These are phyloP conservation scores for Trapa incisa DNA, from an alignment of 345 rosid genomes.

Conservation along the genomic window DNA sequence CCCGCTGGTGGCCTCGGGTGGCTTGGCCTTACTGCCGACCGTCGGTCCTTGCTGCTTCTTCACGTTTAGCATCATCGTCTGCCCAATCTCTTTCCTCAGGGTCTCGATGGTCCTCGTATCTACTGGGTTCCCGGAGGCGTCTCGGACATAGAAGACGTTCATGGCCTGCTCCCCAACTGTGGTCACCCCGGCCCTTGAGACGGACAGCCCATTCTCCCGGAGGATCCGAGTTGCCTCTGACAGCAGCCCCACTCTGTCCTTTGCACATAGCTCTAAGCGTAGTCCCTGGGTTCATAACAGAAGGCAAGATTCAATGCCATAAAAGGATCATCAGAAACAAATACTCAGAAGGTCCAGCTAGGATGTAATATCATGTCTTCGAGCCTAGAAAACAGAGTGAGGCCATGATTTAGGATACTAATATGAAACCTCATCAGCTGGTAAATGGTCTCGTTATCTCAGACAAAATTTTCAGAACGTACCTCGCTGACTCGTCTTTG, in stretches of 20 bases:
- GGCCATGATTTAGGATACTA: background rate
- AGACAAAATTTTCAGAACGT: constrained; percentile 9
- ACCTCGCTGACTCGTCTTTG: constrained; percentile 87
- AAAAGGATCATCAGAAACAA: too few relatives aligned
- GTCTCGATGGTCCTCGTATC: constrained; percentile 68
- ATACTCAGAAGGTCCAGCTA: too few relatives aligned
- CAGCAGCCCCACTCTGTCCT: constrained; percentile 73
- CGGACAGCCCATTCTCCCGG: constrained; percentile 73
- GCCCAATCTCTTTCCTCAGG: constrained; percentile 71
- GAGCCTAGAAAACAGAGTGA: too few relatives aligned
- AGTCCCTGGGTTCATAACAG: constrained; percentile 35
- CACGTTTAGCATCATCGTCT: constrained; percentile 64
- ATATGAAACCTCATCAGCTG: background rate
- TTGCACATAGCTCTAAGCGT: constrained; percentile 75
- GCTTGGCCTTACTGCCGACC: constrained; percentile 14
- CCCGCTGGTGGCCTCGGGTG: constrained; percentile 29
- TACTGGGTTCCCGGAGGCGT: constrained; percentile 79
- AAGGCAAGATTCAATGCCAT: background rate
- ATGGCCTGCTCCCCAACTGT: constrained; percentile 78
- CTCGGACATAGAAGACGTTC: constrained; percentile 77
- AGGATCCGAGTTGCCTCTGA: constrained; percentile 82
- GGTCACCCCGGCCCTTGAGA: constrained; percentile 74
- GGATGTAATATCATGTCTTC: too few relatives aligned
- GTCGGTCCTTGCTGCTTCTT: constrained; percentile 41
- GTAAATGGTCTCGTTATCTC: background rate